Evolutionary conservation across 2,329 filamentous ascomycete genomes (phyloP).

Genomic region (Pyrenochaeta sp.): DNA sequence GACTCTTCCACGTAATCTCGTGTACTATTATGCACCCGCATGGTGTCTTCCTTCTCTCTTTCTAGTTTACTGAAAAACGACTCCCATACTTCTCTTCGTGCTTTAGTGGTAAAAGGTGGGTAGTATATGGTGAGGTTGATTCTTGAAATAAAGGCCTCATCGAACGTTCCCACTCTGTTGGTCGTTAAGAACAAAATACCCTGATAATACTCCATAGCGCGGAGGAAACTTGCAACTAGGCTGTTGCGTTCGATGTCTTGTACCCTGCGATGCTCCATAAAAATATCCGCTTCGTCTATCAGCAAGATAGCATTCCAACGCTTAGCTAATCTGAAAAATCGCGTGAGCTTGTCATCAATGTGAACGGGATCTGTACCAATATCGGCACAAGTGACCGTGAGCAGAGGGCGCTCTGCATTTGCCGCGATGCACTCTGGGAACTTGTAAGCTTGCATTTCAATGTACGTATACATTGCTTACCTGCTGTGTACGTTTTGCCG

Average conservation of each 20-base stretch:
- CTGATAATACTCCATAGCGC: slow-evolving; percentile 49
- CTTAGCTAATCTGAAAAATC: slow-evolving; percentile 25
- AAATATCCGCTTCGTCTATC: slow-evolving; percentile 50
- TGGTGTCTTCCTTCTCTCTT: slow-evolving; percentile 11
- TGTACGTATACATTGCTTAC: neutral
- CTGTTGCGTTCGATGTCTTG: slow-evolving; percentile 43
- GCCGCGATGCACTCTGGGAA: slow-evolving; percentile 22
- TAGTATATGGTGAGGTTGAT: slow-evolving; percentile 85
- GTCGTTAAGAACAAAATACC: slow-evolving; percentile 51
- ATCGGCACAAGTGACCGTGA: slow-evolving; percentile 23
- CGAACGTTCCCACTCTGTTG: slow-evolving; percentile 66
- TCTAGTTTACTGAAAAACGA: slow-evolving; percentile 17
- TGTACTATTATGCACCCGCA: slow-evolving; percentile 16
- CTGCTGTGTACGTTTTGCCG: slow-evolving; percentile 36
- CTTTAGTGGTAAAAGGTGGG: slow-evolving; percentile 13
- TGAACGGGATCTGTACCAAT: slow-evolving; percentile 22
- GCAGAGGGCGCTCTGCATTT: slow-evolving; percentile 21
- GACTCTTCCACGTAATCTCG: slow-evolving; percentile 16
- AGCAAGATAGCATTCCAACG: slow-evolving; percentile 31
- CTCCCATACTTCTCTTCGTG: slow-evolving; percentile 26
- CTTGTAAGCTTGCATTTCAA: neutral
- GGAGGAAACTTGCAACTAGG: slow-evolving; percentile 47
- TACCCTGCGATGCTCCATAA: slow-evolving; percentile 43
- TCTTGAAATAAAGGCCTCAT: slow-evolving; percentile 85
- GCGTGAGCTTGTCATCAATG: slow-evolving; percentile 21